phyloP scores from a whole-genome alignment of 2,329 filamentous ascomycete species.

The Lomentospora prolificans region DNA sequence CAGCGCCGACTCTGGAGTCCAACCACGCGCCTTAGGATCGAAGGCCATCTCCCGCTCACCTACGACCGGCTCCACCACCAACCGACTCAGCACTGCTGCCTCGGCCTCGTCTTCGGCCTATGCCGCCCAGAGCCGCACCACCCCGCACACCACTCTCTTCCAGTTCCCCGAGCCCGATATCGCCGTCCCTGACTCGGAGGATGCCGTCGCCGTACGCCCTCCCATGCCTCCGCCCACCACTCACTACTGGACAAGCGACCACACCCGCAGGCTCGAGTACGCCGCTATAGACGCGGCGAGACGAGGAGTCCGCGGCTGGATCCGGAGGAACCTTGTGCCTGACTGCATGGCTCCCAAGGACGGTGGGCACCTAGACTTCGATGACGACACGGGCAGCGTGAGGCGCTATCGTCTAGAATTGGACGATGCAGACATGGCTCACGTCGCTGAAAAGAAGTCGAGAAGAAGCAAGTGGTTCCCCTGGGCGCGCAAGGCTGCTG shows the following conservation, averaged over 20 bases:
- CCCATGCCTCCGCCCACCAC: constrained; percentile 46
- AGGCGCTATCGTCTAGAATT: constrained; percentile 51
- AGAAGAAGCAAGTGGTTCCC: neutral
- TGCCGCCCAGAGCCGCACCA: constrained; percentile 12
- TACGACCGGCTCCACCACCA: constrained; percentile 11
- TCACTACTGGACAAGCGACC: constrained; percentile 59
- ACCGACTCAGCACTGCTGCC: constrained; percentile 17
- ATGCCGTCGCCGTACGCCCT: constrained; percentile 19
- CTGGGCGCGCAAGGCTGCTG: neutral
- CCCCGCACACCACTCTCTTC: constrained; percentile 30
- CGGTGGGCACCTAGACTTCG: constrained; percentile 42
- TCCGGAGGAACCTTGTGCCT: constrained; percentile 46
- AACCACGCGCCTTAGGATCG: constrained; percentile 23
- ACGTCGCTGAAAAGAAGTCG: constrained; percentile 2
- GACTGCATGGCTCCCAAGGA: constrained; percentile 48
- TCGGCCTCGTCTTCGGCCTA: constrained; percentile 8
- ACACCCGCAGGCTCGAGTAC: constrained; percentile 53
- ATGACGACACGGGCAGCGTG: constrained; percentile 54
- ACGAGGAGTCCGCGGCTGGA: constrained; percentile 50
- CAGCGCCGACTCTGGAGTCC: constrained; percentile 20
- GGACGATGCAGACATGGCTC: constrained; percentile 30
- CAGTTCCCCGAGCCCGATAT: constrained; percentile 38
- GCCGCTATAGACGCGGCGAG: constrained; percentile 56
- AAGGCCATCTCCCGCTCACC: constrained; percentile 16
- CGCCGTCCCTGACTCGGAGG: constrained; percentile 9